phyloP scores from a whole-genome alignment of 2,329 filamentous ascomycete genomes.

The Hypoxylon sp. region DNA sequence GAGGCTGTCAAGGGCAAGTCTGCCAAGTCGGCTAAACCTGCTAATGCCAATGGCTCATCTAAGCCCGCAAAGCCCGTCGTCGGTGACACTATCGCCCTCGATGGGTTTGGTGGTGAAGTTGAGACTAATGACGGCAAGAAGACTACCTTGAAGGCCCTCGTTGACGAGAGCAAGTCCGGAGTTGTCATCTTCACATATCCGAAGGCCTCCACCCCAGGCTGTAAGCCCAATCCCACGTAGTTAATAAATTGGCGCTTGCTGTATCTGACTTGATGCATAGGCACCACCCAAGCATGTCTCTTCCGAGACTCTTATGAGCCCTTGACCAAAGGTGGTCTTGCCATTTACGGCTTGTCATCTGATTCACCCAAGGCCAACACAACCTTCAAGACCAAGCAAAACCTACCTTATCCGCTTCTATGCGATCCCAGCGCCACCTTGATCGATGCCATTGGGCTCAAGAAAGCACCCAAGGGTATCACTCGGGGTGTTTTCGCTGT shows the following conservation, averaged over 20 bases:
- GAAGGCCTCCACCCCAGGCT: constrained; percentile 93
- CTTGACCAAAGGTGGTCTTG: constrained; percentile 82
- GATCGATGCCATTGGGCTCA: constrained; percentile 89
- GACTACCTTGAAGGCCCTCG: constrained; percentile 83
- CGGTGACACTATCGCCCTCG: constrained; percentile 70
- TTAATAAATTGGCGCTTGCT: constrained; percentile 20
- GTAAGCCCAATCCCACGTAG: constrained; percentile 70
- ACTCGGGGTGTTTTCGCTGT: constrained; percentile 90
- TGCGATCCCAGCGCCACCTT: constrained; percentile 84
- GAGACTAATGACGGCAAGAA: constrained; percentile 87
- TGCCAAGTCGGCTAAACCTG: constrained; percentile 51
- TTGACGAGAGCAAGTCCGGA: constrained; percentile 86
- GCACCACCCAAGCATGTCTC: constrained; percentile 92
- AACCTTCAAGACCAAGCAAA: constrained; percentile 92
- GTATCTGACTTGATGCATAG: constrained; percentile 62
- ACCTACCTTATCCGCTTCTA: constrained; percentile 87
- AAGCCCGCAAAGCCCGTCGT: constrained; percentile 63
- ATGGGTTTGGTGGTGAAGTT: constrained; percentile 78
- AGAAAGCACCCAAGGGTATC: constrained; percentile 86
- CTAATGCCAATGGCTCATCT: constrained; percentile 54
- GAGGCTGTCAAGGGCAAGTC: constrained; percentile 53
- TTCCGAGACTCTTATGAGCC: constrained; percentile 89
- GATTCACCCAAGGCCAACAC: constrained; percentile 94
- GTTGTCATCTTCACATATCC: constrained; percentile 97
- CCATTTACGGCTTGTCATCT: constrained; percentile 90